Evolutionary conservation across 2,329 filamentous ascomycete genomes (phyloP).

Genomic region (Fusarium sp.): DNA sequence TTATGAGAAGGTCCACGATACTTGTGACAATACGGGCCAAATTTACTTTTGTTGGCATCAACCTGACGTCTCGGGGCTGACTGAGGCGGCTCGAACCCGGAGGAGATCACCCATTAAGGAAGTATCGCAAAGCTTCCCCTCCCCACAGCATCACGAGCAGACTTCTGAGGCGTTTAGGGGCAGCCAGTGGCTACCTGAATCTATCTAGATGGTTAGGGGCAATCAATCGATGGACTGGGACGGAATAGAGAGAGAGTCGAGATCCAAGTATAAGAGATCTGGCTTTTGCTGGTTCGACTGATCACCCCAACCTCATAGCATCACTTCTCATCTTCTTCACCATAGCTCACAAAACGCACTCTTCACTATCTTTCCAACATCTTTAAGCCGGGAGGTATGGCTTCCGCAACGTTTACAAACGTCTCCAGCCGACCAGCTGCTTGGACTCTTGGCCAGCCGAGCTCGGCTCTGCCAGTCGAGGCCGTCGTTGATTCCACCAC

Average conservation of each 20-base stretch:
- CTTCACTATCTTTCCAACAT: neutral
- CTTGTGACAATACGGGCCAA: neutral
- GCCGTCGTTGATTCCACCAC: neutral
- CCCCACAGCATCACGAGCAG: neutral
- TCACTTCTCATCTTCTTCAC: neutral
- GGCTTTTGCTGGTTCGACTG: neutral
- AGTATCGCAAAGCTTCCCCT: neutral
- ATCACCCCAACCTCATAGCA: neutral
- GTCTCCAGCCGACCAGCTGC: constrained; percentile 5
- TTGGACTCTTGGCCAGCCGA: constrained; percentile 25
- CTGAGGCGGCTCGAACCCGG: neutral
- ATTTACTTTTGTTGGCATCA: neutral
- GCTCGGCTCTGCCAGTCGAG: neutral
- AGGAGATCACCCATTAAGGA: neutral
- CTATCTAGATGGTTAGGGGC: neutral
- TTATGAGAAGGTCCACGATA: neutral
- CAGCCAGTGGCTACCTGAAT: neutral
- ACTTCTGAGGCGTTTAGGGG: neutral
- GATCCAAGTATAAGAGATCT: neutral
- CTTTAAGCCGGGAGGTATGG: neutral
- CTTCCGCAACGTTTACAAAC: neutral
- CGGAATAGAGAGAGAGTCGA: neutral
- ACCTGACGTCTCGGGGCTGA: neutral
- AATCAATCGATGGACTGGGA: neutral
- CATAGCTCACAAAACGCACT: neutral